These are phyloP conservation scores for Trifolium fragiferum DNA, from an alignment of 306 rosid genomes.

Conservation along the genomic window DNA sequence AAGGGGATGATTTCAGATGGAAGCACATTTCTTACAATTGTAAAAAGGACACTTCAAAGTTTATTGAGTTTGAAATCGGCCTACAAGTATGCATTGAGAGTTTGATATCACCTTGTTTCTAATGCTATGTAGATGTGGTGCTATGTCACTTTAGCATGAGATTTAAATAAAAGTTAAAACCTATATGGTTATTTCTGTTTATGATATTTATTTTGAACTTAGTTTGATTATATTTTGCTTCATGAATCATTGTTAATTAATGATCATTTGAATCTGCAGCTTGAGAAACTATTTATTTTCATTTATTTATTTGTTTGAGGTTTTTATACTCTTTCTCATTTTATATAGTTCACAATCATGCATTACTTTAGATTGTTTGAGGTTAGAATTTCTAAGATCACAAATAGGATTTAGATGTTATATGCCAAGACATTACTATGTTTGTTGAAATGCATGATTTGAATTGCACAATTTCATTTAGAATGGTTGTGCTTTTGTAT, in stretches of 20 bases:
- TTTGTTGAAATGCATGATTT: too few species aligned
- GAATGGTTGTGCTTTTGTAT: too few species aligned
- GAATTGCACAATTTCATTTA: too few species aligned
- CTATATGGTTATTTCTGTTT: background rate
- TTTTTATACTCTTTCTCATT: background rate
- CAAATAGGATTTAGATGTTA: too few species aligned
- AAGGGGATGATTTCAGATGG: accelerated
- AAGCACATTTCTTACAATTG: background rate
- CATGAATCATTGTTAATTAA: background rate
- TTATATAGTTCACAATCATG: background rate
- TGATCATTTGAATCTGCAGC: background rate
- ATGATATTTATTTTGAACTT: background rate
- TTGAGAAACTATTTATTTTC: background rate
- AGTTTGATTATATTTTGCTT: background rate
- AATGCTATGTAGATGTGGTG: background rate
- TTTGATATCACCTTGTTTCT: background rate
- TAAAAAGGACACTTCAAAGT: background rate
- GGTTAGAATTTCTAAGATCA: too few species aligned
- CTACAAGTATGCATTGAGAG: background rate
- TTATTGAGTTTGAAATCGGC: background rate
- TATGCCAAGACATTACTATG: too few species aligned
- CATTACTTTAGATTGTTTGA: background rate
- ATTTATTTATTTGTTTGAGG: too few species aligned
- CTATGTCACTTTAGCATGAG: background rate
- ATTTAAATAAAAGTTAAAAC: too few species aligned